Conservation (phyloP, 163 green algal species). For the Volvox carteri region DNA sequence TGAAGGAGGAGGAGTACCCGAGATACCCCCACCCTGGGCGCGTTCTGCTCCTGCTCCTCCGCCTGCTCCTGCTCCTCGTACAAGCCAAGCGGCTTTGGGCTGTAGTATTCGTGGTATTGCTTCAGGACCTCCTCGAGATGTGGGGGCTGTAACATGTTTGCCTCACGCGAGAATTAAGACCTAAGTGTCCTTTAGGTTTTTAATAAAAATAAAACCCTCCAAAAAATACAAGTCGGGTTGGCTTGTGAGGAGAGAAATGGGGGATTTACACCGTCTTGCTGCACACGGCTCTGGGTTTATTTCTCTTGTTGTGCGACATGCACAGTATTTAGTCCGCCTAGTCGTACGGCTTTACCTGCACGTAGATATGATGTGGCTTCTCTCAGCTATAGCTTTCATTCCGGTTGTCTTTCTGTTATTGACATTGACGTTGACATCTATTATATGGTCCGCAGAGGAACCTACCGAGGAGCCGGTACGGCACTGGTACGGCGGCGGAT, state of each 20-base stretch:
- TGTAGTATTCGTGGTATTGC: not conserved
- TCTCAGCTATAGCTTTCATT: not conserved
- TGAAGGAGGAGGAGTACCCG: too few relatives aligned
- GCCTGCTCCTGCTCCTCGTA: not conserved
- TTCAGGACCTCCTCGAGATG: not conserved
- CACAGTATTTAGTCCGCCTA: too few relatives aligned
- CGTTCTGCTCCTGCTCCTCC: too few relatives aligned
- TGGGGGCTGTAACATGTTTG: not conserved
- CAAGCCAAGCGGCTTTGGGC: not conserved
- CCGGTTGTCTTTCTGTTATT: not conserved
- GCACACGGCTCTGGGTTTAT: not conserved
- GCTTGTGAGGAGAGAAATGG: too few relatives aligned
- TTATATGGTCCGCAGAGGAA: not conserved
- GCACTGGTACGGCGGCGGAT: conserved; percentile 11
- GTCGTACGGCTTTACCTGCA: not conserved
- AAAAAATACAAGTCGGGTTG: too few relatives aligned
- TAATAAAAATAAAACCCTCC: too few relatives aligned
- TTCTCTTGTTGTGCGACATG: too few relatives aligned
- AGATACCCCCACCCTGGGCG: too few relatives aligned
- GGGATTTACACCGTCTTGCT: not conserved
- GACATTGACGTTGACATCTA: not conserved
- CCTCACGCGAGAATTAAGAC: too few relatives aligned
- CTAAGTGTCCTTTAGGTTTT: too few relatives aligned
- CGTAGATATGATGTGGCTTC: not conserved
- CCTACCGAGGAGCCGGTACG: conserved; percentile 14